Conservation (phyloP, 805 yeast species). For the Lachancea sp. region DNA sequence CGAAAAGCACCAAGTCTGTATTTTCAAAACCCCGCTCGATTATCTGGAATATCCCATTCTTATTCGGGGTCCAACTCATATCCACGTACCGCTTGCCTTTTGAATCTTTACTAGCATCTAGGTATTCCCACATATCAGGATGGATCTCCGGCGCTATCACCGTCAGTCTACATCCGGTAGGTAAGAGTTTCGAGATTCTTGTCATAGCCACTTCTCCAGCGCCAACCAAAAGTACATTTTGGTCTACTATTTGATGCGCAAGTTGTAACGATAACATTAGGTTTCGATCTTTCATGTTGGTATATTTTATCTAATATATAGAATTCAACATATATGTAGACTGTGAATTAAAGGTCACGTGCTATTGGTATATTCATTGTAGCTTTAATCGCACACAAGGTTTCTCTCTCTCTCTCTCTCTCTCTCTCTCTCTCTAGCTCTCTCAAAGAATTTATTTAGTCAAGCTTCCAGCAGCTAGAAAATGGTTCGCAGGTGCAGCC, state of each 20-base stretch:
- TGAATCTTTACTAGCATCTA: slow-evolving; percentile 7
- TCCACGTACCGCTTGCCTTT: slow-evolving; percentile 7
- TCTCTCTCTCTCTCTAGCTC: too few relatives aligned
- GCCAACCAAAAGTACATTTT: slow-evolving; percentile 29
- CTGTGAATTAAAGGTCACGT: too few relatives aligned
- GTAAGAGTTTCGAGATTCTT: slow-evolving; percentile 27
- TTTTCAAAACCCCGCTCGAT: slow-evolving; percentile 14
- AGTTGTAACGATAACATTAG: slow-evolving; percentile 21
- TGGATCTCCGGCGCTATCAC: slow-evolving; percentile 26
- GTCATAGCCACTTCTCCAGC: slow-evolving; percentile 33
- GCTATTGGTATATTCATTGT: too few relatives aligned
- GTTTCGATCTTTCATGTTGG: not conserved
- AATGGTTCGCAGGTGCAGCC: too few relatives aligned
- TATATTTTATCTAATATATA: too few relatives aligned
- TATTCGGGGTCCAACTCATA: slow-evolving; percentile 14
- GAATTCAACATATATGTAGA: too few relatives aligned
- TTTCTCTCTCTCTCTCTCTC: too few relatives aligned
- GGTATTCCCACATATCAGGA: slow-evolving; percentile 10
- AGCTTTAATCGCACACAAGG: too few relatives aligned
- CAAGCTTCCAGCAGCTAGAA: too few relatives aligned
- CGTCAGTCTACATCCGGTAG: slow-evolving; percentile 31
- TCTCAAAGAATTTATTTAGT: too few relatives aligned
- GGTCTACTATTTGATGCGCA: slow-evolving; percentile 26
- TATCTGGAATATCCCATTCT: slow-evolving; percentile 15
- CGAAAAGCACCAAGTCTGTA: slow-evolving; percentile 16